These are phyloP conservation scores for Chlorella sp. DNA, from an alignment of 139 green algal genomes.

Conservation along the genomic window DNA sequence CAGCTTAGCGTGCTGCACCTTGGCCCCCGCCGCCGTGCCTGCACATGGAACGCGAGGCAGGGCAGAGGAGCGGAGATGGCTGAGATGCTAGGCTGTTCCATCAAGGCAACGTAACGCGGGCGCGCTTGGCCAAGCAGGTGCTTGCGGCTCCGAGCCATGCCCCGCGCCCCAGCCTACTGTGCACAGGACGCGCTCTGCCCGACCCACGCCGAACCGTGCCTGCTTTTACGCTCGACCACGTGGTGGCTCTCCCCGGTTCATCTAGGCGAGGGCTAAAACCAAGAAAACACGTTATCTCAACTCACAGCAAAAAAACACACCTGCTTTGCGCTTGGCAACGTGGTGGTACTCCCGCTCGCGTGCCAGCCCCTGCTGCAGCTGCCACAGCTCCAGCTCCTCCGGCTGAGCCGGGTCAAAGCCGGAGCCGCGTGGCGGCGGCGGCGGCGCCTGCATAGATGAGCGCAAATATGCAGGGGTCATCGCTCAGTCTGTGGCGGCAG, in stretches of 20 bases:
- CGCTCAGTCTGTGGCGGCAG: neutral
- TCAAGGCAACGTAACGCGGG: no score
- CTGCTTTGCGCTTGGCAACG: conserved; percentile 16
- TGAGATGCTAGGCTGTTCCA: no score
- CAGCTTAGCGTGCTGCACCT: conserved; percentile 31
- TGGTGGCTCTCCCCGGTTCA: no score
- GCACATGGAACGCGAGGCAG: neutral
- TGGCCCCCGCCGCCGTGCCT: neutral
- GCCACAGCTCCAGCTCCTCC: conserved; percentile 30
- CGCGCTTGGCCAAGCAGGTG: no score
- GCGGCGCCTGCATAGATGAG: neutral
- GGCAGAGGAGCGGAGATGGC: no score
- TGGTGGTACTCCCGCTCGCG: conserved; percentile 36
- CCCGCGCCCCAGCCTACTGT: neutral
- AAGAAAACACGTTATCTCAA: no score
- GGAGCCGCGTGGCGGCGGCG: neutral
- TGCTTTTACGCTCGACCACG: no score
- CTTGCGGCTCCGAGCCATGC: neutral
- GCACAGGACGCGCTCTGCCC: neutral
- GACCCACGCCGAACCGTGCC: neutral
- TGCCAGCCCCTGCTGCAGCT: conserved; percentile 40
- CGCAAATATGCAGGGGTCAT: neutral
- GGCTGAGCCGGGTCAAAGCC: neutral
- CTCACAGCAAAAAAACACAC: neutral
- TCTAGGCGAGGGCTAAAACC: no score